A percentile compares a stretch with the other conserved stretches of the same genome.
phyloP scores from a whole-genome alignment of 768 basidiomycete species.

The Heimioporus sp. region DNA sequence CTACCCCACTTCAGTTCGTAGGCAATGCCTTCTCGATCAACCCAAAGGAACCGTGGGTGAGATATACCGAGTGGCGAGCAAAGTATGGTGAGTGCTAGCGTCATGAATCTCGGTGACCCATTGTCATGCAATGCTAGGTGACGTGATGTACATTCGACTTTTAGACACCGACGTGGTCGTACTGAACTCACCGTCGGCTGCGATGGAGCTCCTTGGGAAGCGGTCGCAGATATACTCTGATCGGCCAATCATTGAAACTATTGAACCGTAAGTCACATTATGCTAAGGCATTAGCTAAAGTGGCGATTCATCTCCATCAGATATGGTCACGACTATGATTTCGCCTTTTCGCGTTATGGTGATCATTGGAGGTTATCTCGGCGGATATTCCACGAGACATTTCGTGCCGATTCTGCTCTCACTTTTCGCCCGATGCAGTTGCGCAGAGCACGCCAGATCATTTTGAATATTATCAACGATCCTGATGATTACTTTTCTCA shows the following conservation, averaged over 20 bases:
- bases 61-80: too few species aligned
- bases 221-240: too few species aligned
- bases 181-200: too few species aligned
- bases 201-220: too few species aligned
- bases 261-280: constrained; percentile 2
- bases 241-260: constrained; percentile 31
- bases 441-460: background rate
- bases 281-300: too few species aligned
- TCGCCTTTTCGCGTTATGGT: too few species aligned
- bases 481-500: background rate
- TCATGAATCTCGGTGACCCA: too few species aligned
- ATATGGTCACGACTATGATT: too few species aligned
- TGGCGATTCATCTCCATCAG: background rate
- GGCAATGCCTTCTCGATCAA: constrained; percentile 3
- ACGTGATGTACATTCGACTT: constrained; percentile 44
- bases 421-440: constrained; percentile 5
- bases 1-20: constrained; percentile 2
- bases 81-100: constrained; percentile 3
- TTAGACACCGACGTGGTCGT: constrained; percentile 44
- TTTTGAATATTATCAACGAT: background rate
- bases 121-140: constrained; percentile 22
- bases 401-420: too few species aligned
- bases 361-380: too few species aligned
- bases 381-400: too few species aligned
- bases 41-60: too few species aligned